Base-by-base conservation (phyloP, 768 basidiomycete genomes). In the Inosperma sp. region DNA sequence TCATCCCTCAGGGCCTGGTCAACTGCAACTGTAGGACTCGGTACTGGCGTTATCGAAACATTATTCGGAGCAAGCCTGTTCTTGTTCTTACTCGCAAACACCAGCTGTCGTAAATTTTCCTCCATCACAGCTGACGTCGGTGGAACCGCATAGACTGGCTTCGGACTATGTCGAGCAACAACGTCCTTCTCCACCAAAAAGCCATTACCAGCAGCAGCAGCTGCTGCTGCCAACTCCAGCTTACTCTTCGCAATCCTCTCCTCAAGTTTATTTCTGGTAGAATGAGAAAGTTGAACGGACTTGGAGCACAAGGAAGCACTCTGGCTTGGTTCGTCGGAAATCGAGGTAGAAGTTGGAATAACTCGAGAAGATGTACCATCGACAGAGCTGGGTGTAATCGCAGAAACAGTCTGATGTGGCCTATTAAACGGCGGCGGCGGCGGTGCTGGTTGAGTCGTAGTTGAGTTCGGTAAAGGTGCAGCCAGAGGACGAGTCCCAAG, bases 241-340 rank as follows among this genome's bases (percentile, higher is more conserved):
- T 69, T 72, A 37, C 65, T 68, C 51, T 60, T 59, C 3, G 70
- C 62, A 34, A 76, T 73, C 49, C 66, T 63, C 49, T 74, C 72
- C 56, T 77, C 74, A 23, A 77, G 58, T 29, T 76, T 75, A 62
- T 69, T 75, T 46, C 71, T 63, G 7, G 70, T 72, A 23, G 72
- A 33, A 13, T 75, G 63, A 14, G 69, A 66, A 10, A 68, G 67
- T 53, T 72, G 74, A 19, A 63, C 61, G 48, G 59, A 70, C 45
- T 27, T 36, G 16, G 35, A 25, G 13, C 41, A 29, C 25, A 43
- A 7, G 40, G 8, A 6, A 30, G 27, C 33, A 19, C 25, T 36
- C 21, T 42, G 43, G 3, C 12, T 21, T 21, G 33, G 31, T 34
- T 33, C 35, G 27, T 7, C 7, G 16, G 33, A 4, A 43, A 21